Evolutionary conservation across 768 basidiomycete genomes (phyloP), one percentile per base, ranked within the genome.

Genomic region (Grammothele lineata): DNA sequence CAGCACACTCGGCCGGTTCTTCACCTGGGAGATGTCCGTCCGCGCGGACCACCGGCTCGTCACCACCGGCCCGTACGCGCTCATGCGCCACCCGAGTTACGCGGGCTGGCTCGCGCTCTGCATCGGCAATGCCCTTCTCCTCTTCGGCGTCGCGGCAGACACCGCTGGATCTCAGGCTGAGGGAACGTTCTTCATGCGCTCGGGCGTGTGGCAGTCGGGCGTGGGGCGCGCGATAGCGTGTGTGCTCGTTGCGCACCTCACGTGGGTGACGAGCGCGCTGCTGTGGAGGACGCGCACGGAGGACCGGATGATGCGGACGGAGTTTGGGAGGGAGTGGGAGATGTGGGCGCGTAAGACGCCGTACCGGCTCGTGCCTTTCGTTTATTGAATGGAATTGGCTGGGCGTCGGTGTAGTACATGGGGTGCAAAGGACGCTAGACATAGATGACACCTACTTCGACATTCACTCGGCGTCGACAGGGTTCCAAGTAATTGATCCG

Each of bases 401-500:
- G n/a, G n/a, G n/a, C n/a, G n/a, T n/a, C n/a, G n/a, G n/a, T n/a
- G n/a, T n/a, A n/a, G n/a, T n/a, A n/a, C n/a, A n/a, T n/a, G n/a
- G n/a, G n/a, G n/a, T n/a, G n/a, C n/a, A n/a, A n/a, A n/a, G n/a
- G n/a, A n/a, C n/a, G n/a, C n/a, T n/a, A n/a, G n/a, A n/a, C n/a
- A n/a, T n/a, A n/a, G n/a, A n/a, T n/a, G n/a, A n/a, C n/a, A n/a
- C n/a, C n/a, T n/a, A n/a, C n/a, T n/a, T n/a, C n/a, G n/a, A n/a
- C n/a, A n/a, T n/a, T 40, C 33, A 62, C 5, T 50, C 43, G 0
- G 39, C 56, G 40, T 74, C 62, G 2, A 74, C 69, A 0, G 75
- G 75, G 53, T 77, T 74, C 77, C 77, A 79, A 23, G 63, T 71
- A 21, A 73, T 57, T 0, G 75, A 66, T 0, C 76, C 78, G 7